These are phyloP conservation scores for Aphanomyces invadans DNA, from an alignment of 352 stramenopile species.

Conservation along the genomic window DNA sequence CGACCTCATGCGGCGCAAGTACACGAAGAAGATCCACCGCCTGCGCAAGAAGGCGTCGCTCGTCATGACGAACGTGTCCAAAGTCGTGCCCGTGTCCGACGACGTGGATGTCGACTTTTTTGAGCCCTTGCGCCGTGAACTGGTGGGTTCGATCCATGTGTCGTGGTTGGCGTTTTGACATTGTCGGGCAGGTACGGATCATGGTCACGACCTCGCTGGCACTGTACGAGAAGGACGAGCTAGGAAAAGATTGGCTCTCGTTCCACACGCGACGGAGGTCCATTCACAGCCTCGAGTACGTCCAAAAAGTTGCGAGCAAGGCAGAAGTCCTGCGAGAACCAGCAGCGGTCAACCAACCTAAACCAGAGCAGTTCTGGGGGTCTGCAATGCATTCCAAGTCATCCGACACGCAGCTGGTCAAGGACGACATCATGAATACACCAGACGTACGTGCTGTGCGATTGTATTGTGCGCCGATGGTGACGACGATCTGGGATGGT, in stretches of 20 bases:
- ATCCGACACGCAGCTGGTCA: neutral
- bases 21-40: conserved; percentile 14
- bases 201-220: neutral
- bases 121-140: conserved; percentile 14
- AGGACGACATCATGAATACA: neutral
- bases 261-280: conserved; percentile 22
- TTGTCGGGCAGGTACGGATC: neutral
- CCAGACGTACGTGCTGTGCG: neutral
- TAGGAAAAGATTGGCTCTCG: conserved; percentile 17
- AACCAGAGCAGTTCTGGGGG: neutral
- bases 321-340: neutral
- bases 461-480: neutral
- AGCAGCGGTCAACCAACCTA: neutral
- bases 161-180: too few species aligned
- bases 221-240: conserved; percentile 13
- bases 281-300: conserved; percentile 24
- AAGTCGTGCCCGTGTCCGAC: conserved; percentile 1
- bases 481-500: neutral
- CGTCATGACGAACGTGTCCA: neutral
- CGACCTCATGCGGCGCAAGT: conserved; percentile 9
- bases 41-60: conserved; percentile 21
- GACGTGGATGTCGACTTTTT: conserved; percentile 12
- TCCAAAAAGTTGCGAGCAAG: conserved; percentile 21
- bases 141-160: conserved; percentile 4
- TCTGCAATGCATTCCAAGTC: neutral